Evolutionary conservation across 179 eudicot genomes (phyloP).

Genomic region (Silene coronaria): DNA sequence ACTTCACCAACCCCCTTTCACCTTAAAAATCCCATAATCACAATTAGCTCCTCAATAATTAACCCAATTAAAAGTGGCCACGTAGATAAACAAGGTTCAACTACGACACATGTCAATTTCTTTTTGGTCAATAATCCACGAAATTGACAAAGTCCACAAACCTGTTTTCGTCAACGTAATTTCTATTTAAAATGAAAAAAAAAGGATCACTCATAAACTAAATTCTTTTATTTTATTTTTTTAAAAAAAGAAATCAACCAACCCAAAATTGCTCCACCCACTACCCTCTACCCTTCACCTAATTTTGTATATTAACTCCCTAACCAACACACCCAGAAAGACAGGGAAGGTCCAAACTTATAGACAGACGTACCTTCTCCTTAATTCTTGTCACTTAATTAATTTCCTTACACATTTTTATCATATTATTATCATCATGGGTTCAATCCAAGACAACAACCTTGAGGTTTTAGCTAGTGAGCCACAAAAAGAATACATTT

Average conservation of each 20-base stretch:
- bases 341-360: conserved; percentile 17
- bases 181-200: not conserved
- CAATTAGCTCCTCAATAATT: not conserved
- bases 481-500: conserved; percentile 41
- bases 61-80: not conserved
- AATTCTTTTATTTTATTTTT: not conserved
- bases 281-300: conserved; percentile 33
- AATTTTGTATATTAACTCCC: conserved; percentile 30
- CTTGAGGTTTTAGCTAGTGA: not conserved
- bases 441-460: conserved; percentile 8
- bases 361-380: conserved; percentile 2
- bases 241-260: conserved; percentile 11
- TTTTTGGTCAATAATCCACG: conserved; percentile 7
- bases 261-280: conserved; percentile 20
- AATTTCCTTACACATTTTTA: not conserved
- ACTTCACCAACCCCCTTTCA: conserved; percentile 22
- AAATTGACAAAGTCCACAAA: conserved; percentile 2
- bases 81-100: not conserved
- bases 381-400: conserved; percentile 2
- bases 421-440: conserved; percentile 17
- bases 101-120: conserved; percentile 17
- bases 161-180: conserved; percentile 21
- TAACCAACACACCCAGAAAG: conserved; percentile 19
- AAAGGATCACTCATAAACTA: not conserved
- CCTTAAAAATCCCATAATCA: not conserved